A percentile compares a stretch with the other conserved stretches of the same genome.
Evolutionary conservation across 2,329 filamentous ascomycete genomes (phyloP).

Genomic region (Aureobasidium pullulans): DNA sequence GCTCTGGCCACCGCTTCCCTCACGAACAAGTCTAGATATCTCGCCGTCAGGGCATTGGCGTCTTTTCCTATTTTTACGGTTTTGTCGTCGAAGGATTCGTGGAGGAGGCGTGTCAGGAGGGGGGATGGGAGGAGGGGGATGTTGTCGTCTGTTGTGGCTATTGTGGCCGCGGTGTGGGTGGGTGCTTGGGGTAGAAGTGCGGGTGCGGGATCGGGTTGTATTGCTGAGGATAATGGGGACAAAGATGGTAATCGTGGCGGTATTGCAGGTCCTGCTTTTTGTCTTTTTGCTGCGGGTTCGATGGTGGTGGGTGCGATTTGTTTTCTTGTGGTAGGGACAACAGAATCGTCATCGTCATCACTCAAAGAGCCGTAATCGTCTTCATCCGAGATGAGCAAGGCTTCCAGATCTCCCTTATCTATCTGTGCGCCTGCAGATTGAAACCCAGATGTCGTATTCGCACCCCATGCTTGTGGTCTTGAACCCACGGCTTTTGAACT

Average conservation of each 20-base stretch:
- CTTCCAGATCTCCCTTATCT: conserved; percentile 1
- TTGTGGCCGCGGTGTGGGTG: neutral
- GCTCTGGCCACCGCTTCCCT: conserved; percentile 79
- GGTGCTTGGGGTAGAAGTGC: neutral
- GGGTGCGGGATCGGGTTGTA: neutral
- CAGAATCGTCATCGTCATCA: neutral
- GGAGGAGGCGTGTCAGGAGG: conserved; percentile 67
- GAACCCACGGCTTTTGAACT: neutral
- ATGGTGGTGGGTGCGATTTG: neutral
- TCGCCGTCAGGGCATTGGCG: conserved; percentile 67
- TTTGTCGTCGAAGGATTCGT: conserved; percentile 67
- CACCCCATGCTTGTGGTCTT: neutral
- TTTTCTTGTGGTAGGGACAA: neutral
- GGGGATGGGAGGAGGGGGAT: conserved; percentile 57
- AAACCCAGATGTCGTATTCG: neutral
- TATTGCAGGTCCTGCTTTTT: neutral
- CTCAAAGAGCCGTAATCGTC: neutral
- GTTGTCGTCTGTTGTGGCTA: conserved; percentile 16
- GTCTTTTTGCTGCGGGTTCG: conserved; percentile 1
- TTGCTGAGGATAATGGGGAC: neutral
- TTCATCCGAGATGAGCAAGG: conserved; percentile 1
- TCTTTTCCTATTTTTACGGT: conserved; percentile 68
- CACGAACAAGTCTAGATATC: conserved; percentile 88
- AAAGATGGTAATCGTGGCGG: neutral
- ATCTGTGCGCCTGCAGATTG: neutral